Base-by-base conservation (phyloP, 2,329 filamentous ascomycete genomes). In the Aspergillus sp. region DNA sequence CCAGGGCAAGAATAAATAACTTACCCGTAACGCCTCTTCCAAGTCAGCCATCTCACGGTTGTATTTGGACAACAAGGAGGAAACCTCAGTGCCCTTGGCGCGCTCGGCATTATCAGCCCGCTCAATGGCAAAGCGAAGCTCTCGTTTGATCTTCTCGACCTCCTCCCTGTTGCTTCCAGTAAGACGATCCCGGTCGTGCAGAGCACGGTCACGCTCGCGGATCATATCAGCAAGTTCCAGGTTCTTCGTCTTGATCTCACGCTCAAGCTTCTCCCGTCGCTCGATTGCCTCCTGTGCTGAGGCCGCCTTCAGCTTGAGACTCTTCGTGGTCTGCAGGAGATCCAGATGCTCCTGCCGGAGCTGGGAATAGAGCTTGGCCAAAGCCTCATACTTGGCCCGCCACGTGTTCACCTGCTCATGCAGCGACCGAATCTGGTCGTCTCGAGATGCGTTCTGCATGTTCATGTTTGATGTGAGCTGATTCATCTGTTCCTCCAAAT, bases 211-310 rank as follows among this genome's bases (percentile, higher is more conserved):
- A 57, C 93, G 80, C 72, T 98, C 93, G 39, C 93, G 82, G 54
- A 98, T 98, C 93, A 98, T 97, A 66, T 97, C 89, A 30, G 93
- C 93, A 51, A 98, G 73, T 68, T 98, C 93, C n/a, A 98, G 75
- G 64, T 98, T 98, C 80, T 98, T 98, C 29, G 91, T 96, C 79
- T 98, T 98, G 66, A 98, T 86, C 71, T 98, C 93, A 32, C 91
- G 85, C 72, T 97, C 89, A 44, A 98, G 78, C 74, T 94, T 95
- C 73, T 98, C 93, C 6, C 91, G 84, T 57, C 81, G 83, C 48
- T 97, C 93, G 53, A 97, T 95, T 1, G 93, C 93, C 71, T 98
- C 93, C 64, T 97, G 91, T 0, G 93, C 93, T 4, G 90, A 97
- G 10, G 91, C 89, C 1, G 93, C 93, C 76, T 97, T 98, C 53